phyloP scores from a whole-genome alignment of 2,329 filamentous ascomycete species.

The Verticillium tricorpus region DNA sequence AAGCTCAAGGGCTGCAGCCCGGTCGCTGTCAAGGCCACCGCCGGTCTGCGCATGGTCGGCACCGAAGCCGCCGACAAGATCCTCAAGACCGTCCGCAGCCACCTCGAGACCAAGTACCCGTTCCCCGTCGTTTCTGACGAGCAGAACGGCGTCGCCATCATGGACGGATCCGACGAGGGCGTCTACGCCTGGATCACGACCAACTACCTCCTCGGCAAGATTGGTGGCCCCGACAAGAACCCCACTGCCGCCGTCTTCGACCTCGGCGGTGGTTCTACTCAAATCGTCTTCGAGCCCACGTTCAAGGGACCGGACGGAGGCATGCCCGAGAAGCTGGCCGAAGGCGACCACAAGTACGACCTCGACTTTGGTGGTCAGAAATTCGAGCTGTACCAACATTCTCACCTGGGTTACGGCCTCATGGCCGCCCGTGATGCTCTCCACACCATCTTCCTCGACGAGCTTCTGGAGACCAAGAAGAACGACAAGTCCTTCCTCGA shows the following conservation, averaged over 20 bases:
- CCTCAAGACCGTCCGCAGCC: conserved; percentile 74
- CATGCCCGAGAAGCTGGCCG: conserved; percentile 77
- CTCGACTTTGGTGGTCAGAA: conserved; percentile 85
- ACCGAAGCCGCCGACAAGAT: conserved; percentile 77
- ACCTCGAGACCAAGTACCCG: conserved; percentile 84
- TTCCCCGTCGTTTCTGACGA: conserved; percentile 89
- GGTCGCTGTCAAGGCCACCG: conserved; percentile 96
- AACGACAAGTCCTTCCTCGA: conserved; percentile 63
- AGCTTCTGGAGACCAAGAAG: conserved; percentile 61
- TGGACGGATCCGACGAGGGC: conserved; percentile 96
- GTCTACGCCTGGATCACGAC: conserved; percentile 99
- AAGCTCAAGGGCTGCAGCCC: conserved; percentile 89
- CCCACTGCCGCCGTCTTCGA: conserved; percentile 94
- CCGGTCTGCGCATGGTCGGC: conserved; percentile 84
- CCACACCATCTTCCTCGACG: conserved; percentile 69
- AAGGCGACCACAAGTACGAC: conserved; percentile 94
- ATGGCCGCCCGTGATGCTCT: conserved; percentile 92
- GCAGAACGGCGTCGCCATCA: conserved; percentile 86
- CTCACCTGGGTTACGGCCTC: conserved; percentile 91
- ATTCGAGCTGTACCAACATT: conserved; percentile 96
- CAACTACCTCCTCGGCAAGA: conserved; percentile 97
- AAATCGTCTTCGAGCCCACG: conserved; percentile 97
- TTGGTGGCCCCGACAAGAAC: conserved; percentile 84
- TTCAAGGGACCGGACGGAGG: conserved; percentile 74
- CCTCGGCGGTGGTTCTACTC: conserved; percentile 92